phyloP scores from a whole-genome alignment of 2,329 filamentous ascomycete species.

The Penicillium sp. region DNA sequence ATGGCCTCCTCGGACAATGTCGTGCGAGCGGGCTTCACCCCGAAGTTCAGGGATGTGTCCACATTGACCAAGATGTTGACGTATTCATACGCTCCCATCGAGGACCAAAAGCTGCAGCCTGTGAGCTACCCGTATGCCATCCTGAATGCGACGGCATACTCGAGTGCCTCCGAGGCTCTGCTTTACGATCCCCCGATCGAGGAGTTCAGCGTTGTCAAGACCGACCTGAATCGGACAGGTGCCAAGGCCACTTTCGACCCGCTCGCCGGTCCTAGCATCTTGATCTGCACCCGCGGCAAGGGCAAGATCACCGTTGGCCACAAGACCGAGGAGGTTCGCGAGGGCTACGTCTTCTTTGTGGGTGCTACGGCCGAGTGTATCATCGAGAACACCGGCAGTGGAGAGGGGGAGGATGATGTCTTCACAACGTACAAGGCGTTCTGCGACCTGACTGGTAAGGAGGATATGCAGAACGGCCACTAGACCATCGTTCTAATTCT shows the following conservation, averaged over 20 bases:
- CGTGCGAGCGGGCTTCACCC: slow-evolving; percentile 92
- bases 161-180: slow-evolving; percentile 62
- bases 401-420: slow-evolving; percentile 56
- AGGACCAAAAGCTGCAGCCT: slow-evolving; percentile 88
- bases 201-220: slow-evolving; percentile 86
- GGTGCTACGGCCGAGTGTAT: slow-evolving; percentile 81
- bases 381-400: slow-evolving; percentile 59
- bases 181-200: slow-evolving; percentile 96
- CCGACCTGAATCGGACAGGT: slow-evolving; percentile 62
- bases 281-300: slow-evolving; percentile 80
- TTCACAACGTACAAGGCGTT: slow-evolving; percentile 92
- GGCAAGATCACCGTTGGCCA: slow-evolving; percentile 81
- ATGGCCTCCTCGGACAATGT: slow-evolving; percentile 99
- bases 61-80: slow-evolving; percentile 89
- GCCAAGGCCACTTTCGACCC: slow-evolving; percentile 84
- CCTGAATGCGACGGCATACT: slow-evolving; percentile 76
- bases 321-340: slow-evolving; percentile 67
- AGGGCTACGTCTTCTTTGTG: slow-evolving; percentile 75
- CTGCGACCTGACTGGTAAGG: slow-evolving; percentile 66
- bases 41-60: slow-evolving; percentile 94
- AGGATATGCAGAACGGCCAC: slow-evolving; percentile 35
- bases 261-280: slow-evolving; percentile 80
- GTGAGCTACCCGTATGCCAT: slow-evolving; percentile 79
- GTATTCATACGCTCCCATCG: slow-evolving; percentile 90
- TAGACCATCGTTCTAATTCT: slow-evolving; percentile 22